phyloP scores from a whole-genome alignment of 139 green algal species.

The Raphidocelis subcapitata region DNA sequence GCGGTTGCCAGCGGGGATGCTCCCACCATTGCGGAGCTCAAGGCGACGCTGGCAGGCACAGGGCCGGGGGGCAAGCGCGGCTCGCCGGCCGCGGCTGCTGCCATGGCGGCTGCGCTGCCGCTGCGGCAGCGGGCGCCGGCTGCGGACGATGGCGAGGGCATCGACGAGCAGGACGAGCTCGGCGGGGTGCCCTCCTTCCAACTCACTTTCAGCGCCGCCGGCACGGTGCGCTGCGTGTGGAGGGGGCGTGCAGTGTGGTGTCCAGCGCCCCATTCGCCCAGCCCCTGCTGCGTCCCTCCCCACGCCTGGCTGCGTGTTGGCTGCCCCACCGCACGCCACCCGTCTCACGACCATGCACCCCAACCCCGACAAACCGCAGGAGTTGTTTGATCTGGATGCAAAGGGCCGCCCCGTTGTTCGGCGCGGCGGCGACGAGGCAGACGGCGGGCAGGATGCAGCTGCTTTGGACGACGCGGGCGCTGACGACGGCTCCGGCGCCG shows the following conservation, averaged over 20 bases:
- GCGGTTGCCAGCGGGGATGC: no score
- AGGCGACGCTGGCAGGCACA: background rate
- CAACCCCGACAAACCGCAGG: background rate
- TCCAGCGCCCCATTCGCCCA: no score
- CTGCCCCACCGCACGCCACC: no score
- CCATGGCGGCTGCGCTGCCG: background rate
- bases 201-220: no score
- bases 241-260: background rate
- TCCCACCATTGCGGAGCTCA: background rate
- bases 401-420: background rate
- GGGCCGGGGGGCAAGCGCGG: background rate
- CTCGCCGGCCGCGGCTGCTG: background rate
- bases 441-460: slow-evolving; percentile 16
- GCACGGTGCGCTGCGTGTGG: background rate
- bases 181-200: no score
- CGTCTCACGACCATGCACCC: no score
- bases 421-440: background rate
- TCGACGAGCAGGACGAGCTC: slow-evolving; percentile 8
- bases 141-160: slow-evolving; percentile 6
- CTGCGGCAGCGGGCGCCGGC: slow-evolving; percentile 2
- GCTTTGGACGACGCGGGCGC: slow-evolving; percentile 2
- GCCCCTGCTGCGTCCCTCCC: no score
- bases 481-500: no score
- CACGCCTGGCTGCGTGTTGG: no score
- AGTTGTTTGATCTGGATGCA: slow-evolving; percentile 30